phyloP scores from a whole-genome alignment of 1,139 yeast species.

The Citeromyces hawaiiensis region DNA sequence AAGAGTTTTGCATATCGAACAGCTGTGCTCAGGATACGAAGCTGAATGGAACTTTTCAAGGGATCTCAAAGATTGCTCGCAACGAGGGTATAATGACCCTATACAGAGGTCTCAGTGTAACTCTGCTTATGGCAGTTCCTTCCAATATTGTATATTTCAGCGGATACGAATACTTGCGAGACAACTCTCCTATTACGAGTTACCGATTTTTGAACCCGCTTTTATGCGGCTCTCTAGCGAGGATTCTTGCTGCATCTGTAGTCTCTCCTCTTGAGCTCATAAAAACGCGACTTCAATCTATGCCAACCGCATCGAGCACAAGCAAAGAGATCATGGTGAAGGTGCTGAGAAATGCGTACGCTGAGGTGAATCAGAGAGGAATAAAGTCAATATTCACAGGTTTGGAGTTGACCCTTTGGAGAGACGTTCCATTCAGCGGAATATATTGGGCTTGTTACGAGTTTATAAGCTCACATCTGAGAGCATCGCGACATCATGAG shows the following conservation, averaged over 20 bases:
- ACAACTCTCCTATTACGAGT: conserved; percentile 45
- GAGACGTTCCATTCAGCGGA: conserved; percentile 96
- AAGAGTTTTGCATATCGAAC: conserved; percentile 8
- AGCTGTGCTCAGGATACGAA: conserved; percentile 15
- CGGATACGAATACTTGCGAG: conserved; percentile 81
- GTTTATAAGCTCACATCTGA: conserved; percentile 13
- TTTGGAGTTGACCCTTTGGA: conserved; percentile 75
- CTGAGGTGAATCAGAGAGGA: conserved; percentile 47
- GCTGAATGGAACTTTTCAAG: conserved; percentile 50
- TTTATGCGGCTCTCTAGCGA: conserved; percentile 75
- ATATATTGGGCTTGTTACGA: conserved; percentile 90
- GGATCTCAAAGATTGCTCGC: conserved; percentile 47
- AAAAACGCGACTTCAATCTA: conserved; percentile 81
- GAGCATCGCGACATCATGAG: conserved; percentile 4
- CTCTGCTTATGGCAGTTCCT: conserved; percentile 83
- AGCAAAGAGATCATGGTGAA: conserved; percentile 24
- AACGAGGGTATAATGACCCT: conserved; percentile 68
- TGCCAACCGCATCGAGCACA: conserved; percentile 30
- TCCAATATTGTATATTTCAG: conserved; percentile 89
- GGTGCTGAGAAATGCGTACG: conserved; percentile 41
- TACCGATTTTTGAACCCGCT: conserved; percentile 54
- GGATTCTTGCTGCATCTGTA: conserved; percentile 72
- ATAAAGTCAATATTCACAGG: conserved; percentile 66
- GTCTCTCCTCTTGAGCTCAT: conserved; percentile 83
- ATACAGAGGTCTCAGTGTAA: conserved; percentile 83